Base-by-base conservation (phyloP, 2,329 filamentous ascomycete genomes). In the Aspergillus sp. region DNA sequence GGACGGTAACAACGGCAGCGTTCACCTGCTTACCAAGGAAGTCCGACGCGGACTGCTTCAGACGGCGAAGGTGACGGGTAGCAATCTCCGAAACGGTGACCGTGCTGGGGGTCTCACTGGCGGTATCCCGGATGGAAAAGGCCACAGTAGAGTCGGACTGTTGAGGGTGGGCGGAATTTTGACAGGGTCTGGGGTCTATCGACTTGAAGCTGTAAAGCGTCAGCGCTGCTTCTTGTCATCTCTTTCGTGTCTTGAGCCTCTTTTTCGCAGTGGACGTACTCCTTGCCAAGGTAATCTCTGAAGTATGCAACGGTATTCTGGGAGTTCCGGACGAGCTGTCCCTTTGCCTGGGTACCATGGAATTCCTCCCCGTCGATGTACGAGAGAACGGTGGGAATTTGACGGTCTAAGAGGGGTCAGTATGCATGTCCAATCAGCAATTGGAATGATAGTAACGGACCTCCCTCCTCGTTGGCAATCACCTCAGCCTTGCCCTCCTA, bases 381-480 rank as follows among this genome's bases (percentile, higher is more conserved):
- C 34, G 93, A 96, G 59, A 98, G 77, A 59, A 94, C 82, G 39
- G 89, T 88, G 56, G 93, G 93, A 56, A 98, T 98, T 71, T 97
- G 91, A 69, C 93, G 90, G 73, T 98, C 93, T 91, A 56, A 27
- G 29, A 1, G 32, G 8, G 33, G 41, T 43, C 3, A 43, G 41
- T 33, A 39, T 43, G 19, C 29, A 26, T 2, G 33, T 27, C n/a
- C 12, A 8, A 43, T 3, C 7, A 26, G n/a, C n/a, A 35, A 29
- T 27, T 29, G 3, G 30, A 43, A 27, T 10, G 32, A 19, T 43
- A 41, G 49, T 40, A 46, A 72, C 81, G 64, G 68, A 89, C 88
- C 88, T 77, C 93, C 93, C 66, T 97, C 93, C 75, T 97, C 93
- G 73, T 98, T 97, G 64, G 93, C 93, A 73, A 98, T 97, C 54